Evolutionary conservation across 768 basidiomycete species (phyloP).

Genomic region (Suillus fuscotomentosus): DNA sequence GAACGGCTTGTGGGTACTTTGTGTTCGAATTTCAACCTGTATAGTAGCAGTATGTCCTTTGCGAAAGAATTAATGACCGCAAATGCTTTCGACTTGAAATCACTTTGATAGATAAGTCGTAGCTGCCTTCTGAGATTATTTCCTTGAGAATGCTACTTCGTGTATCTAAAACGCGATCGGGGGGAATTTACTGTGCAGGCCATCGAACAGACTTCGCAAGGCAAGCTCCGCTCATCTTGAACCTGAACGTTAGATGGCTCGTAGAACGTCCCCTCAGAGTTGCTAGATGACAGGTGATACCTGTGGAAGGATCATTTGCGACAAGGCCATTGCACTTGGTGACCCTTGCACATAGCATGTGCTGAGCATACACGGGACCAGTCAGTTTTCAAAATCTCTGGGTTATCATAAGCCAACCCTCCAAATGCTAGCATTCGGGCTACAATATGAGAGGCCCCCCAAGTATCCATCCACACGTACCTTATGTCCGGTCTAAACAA

Average conservation of each 20-base stretch:
- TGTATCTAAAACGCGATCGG: background rate
- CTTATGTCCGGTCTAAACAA: constrained; percentile 2
- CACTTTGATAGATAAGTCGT: background rate
- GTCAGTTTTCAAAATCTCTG: too few relatives aligned
- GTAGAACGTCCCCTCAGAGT: background rate
- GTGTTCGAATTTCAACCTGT: background rate
- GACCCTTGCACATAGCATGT: too few relatives aligned
- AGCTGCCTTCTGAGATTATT: background rate
- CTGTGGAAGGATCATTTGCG: too few relatives aligned
- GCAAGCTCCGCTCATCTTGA: background rate
- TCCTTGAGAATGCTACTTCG: background rate
- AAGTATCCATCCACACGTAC: background rate
- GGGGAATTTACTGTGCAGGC: background rate
- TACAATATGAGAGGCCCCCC: too few relatives aligned
- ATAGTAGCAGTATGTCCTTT: background rate
- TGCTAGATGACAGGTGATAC: background rate
- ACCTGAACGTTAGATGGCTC: background rate
- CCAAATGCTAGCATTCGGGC: too few relatives aligned
- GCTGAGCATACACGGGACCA: too few relatives aligned
- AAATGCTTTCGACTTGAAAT: too few relatives aligned
- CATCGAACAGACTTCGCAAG: background rate
- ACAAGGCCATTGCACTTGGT: too few relatives aligned
- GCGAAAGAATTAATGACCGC: background rate
- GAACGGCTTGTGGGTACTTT: background rate
- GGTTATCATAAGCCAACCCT: too few relatives aligned